phyloP scores from a whole-genome alignment of 2,329 filamentous ascomycete species.

The Aspergillus aculeatinus region DNA sequence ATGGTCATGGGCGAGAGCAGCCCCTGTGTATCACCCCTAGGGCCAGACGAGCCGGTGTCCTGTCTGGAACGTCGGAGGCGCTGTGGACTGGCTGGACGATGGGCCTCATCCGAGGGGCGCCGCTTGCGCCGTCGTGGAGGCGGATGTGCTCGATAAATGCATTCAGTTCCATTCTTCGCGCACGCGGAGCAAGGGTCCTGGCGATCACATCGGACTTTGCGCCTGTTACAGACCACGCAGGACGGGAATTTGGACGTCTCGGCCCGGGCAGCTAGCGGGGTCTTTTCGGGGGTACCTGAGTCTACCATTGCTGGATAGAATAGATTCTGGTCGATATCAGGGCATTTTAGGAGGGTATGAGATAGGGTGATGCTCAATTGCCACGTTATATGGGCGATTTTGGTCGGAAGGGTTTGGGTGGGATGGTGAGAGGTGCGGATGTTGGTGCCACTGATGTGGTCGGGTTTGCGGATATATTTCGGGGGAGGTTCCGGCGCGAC shows the following conservation, averaged over 20 bases:
- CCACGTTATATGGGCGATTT: neutral
- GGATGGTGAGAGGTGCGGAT: neutral
- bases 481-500: neutral
- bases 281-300: neutral
- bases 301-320: neutral
- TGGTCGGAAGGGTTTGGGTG: neutral
- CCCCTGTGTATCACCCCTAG: neutral
- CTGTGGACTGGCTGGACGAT: no score
- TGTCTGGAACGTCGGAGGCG: neutral
- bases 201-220: conserved; percentile 13
- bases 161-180: neutral
- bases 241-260: conserved; percentile 4
- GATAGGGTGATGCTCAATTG: neutral
- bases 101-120: neutral
- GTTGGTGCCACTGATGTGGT: neutral
- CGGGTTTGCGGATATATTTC: neutral
- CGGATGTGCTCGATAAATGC: conserved; percentile 5
- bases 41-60: neutral
- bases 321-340: no score
- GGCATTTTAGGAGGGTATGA: neutral
- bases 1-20: neutral
- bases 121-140: conserved; percentile 10
- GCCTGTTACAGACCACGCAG: conserved; percentile 6
- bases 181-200: conserved; percentile 10
- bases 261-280: neutral